Conservation (phyloP, 176 grass and related monocot species). For the Neostapfia colusana region DNA sequence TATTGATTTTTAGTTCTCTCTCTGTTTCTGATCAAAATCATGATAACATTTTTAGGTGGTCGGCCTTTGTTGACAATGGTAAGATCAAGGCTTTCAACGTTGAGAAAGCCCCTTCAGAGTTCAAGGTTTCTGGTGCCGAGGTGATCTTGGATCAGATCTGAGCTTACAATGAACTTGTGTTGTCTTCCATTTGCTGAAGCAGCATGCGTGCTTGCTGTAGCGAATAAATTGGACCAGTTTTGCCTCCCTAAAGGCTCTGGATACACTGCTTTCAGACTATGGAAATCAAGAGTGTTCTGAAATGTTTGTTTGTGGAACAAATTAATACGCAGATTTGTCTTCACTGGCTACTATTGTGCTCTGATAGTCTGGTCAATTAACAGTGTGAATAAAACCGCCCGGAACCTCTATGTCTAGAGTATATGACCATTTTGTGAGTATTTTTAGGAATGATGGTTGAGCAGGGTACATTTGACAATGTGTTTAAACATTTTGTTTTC, state of each 20-base stretch:
- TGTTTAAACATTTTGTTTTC: neutral
- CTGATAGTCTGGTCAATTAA: neutral
- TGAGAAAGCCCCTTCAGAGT: constrained; percentile 79
- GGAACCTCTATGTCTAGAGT: neutral
- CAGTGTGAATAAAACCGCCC: neutral
- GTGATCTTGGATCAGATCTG: constrained; percentile 87
- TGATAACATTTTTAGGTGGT: constrained; percentile 61
- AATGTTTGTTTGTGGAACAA: neutral
- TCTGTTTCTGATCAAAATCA: neutral
- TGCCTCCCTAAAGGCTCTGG: neutral
- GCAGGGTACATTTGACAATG: neutral
- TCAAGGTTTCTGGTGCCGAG: constrained; percentile 83
- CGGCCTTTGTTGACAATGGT: constrained; percentile 81
- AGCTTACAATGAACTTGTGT: neutral
- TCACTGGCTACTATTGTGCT: neutral
- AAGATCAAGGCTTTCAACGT: constrained; percentile 89
- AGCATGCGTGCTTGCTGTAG: neutral
- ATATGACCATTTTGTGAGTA: neutral
- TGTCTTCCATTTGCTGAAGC: constrained; percentile 1
- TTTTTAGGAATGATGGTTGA: neutral
- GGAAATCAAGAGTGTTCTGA: constrained; percentile 2
- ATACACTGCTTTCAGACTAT: neutral
- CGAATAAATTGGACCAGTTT: constrained; percentile 27
- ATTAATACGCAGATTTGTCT: neutral
- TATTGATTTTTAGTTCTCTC: neutral